phyloP scores from a whole-genome alignment of 1,284 basidiomycete species.

The Gomphus sp. region DNA sequence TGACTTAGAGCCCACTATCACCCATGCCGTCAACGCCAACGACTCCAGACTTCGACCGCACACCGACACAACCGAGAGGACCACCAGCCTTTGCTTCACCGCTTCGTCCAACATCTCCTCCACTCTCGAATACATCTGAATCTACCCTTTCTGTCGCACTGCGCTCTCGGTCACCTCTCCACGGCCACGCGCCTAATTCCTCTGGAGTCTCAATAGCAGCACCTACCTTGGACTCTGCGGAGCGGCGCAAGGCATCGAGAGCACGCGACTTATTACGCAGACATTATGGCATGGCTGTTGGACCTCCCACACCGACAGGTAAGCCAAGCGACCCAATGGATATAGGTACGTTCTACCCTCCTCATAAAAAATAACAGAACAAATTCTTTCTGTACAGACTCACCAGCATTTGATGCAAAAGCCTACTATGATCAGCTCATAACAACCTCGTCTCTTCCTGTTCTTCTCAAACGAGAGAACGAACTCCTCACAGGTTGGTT shows the following conservation, averaged over 20 bases:
- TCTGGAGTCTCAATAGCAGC: constrained; percentile 20
- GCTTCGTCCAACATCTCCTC: constrained; percentile 14
- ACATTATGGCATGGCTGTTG: constrained; percentile 73
- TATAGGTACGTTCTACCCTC: constrained; percentile 38
- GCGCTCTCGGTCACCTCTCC: background rate
- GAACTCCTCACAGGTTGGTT: constrained; percentile 57
- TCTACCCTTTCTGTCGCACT: constrained; percentile 12
- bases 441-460: constrained; percentile 64
- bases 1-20: no score
- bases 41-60: constrained; percentile 1
- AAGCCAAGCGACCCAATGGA: constrained; percentile 68
- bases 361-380: background rate
- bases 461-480: constrained; percentile 68
- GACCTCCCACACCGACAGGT: constrained; percentile 49
- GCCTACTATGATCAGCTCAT: constrained; percentile 79
- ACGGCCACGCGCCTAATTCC: constrained; percentile 14
- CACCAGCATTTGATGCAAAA: constrained; percentile 71
- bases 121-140: constrained; percentile 3
- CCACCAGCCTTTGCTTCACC: constrained; percentile 14
- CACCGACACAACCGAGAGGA: constrained; percentile 1
- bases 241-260: constrained; percentile 36
- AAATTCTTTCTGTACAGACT: constrained; percentile 38
- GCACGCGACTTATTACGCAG: constrained; percentile 71
- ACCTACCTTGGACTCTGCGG: constrained; percentile 3
- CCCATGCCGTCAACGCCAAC: constrained; percentile 2